Evolutionary conservation across 345 rosid genomes (phyloP).

Genomic region (Melaleuca quinquenervia): DNA sequence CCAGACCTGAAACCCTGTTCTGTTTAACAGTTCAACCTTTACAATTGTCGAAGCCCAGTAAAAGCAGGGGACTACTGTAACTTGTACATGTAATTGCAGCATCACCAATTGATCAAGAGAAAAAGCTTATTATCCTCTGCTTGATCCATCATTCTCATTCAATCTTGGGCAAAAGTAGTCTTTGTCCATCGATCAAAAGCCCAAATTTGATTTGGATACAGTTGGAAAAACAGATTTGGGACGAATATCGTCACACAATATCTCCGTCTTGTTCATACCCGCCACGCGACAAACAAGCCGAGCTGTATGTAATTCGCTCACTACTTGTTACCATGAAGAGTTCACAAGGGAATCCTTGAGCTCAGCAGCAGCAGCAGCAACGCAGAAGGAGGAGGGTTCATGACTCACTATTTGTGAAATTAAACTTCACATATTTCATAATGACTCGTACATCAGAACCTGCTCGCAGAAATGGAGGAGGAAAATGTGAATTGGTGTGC

Average conservation of each 20-base stretch:
- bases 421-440: not conserved
- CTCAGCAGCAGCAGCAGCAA: not conserved
- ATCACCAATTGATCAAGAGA: no score
- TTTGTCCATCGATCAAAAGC: not conserved
- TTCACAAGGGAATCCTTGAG: no score
- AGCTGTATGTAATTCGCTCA: no score
- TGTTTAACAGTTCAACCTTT: not conserved
- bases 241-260: no score
- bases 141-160: not conserved
- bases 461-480: not conserved
- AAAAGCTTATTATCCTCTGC: no score
- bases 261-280: no score
- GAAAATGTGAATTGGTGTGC: not conserved
- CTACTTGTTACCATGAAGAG: no score
- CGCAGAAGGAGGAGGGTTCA: not conserved
- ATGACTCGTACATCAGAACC: not conserved
- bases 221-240: not conserved
- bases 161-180: not conserved
- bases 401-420: not conserved
- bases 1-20: not conserved
- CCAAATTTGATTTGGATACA: not conserved
- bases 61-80: not conserved
- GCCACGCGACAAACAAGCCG: no score
- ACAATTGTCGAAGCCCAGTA: not conserved
- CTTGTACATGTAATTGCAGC: not conserved